Conservation (phyloP, 331 rosid species). For the Cydonia oblonga region DNA sequence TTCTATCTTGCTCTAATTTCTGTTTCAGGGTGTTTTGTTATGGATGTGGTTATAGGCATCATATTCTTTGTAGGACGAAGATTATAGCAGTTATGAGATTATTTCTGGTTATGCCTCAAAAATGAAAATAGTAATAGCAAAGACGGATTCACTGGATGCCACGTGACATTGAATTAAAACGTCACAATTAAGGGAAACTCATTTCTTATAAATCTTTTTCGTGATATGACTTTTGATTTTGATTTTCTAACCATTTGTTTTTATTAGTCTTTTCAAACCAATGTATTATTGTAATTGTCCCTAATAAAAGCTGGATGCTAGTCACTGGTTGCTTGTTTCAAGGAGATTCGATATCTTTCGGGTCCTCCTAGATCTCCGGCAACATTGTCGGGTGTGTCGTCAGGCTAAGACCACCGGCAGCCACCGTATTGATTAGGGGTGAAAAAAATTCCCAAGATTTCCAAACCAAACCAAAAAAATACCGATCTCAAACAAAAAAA, state of each 20-base stretch:
- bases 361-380: neutral
- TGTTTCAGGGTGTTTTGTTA: neutral
- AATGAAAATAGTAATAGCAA: no score
- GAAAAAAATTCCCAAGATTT: no score
- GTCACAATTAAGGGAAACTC: rapidly evolving
- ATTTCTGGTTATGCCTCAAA: no score
- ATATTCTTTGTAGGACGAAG: neutral
- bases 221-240: neutral
- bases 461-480: no score
- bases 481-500: no score
- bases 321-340: neutral
- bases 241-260: neutral
- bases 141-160: rapidly evolving
- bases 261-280: neutral
- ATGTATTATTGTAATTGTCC: neutral
- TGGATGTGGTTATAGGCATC: neutral
- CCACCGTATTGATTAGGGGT: neutral
- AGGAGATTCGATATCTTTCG: neutral
- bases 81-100: no score
- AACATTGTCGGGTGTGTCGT: neutral
- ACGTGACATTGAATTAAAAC: no score
- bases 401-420: neutral
- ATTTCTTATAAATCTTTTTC: neutral
- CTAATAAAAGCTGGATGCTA: neutral
- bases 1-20: neutral